Base-by-base conservation (phyloP, 495 filamentous ascomycete species). In the Chlorociboria aeruginascens region DNA sequence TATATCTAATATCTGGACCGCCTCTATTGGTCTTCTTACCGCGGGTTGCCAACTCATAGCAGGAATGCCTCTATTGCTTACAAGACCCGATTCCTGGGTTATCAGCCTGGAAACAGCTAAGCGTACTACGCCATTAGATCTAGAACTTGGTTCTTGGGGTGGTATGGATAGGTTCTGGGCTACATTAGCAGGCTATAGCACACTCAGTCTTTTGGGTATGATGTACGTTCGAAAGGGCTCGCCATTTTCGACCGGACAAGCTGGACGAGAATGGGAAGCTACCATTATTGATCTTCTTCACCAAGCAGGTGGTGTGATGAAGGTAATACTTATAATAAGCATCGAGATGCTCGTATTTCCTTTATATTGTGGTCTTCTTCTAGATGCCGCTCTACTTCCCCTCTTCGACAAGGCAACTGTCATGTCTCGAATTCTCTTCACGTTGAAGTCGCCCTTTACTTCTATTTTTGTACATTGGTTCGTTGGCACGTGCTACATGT, bases 311-410 rank as follows among this genome's bases (percentile, higher is more conserved):
- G 92, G 92, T 3, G 89, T 99, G 10, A 79, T 95, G 74, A 99
- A 99, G 62, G 92, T 99, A 12, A 92, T 99, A 35, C 70, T 97
- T 20, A 99, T 99, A 54, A 99, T 99, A 50, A 87, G 88, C 48
- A 96, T 97, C 61, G 92, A 99, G 68, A 99, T 99, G 92, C 84
- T 99, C 34, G 76, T 86, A 13, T 99, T 99, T 59, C 92, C 92
- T 0, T 68, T 99, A 7, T 97, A 96, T 61, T 99, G 93, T 58
- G 92, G 92, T 17, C 66, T 95, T 40, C 73, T 99, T 6, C 77
- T 97, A 28, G 92, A 99, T 61, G 51, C 88, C 33, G 93, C 93
- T 9, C 67, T 96, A 30, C 70, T 99, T 14, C 92, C 92, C 3
- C 71, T 97, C 1, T 99, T 97, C 58, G 79, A 85, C 32, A 68